phyloP scores from a whole-genome alignment of 306 rosid species.

The Prinsepia uniflora region DNA sequence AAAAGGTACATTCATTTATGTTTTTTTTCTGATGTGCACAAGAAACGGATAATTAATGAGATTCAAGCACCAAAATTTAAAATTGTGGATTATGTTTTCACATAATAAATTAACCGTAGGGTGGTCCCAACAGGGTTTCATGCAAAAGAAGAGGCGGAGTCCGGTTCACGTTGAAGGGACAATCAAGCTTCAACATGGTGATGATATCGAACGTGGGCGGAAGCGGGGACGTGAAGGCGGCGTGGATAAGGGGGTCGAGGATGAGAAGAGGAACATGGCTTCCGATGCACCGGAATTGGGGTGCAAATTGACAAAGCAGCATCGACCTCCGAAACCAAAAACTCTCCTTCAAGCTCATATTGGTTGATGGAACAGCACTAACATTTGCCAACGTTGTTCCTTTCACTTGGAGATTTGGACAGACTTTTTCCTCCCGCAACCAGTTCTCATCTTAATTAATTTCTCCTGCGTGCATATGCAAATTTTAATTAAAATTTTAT shows the following conservation, averaged over 20 bases:
- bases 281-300: slow-evolving; percentile 85
- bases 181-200: slow-evolving; percentile 71
- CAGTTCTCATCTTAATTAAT: slow-evolving; percentile 43
- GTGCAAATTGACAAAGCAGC: slow-evolving; percentile 77
- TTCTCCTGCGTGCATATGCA: too few species aligned
- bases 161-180: slow-evolving; percentile 71
- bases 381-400: slow-evolving; percentile 56
- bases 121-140: slow-evolving; percentile 38
- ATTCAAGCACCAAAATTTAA: too few species aligned
- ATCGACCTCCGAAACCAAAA: slow-evolving; percentile 45
- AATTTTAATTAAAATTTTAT: too few species aligned
- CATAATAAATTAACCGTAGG: too few species aligned
- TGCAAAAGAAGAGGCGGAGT: slow-evolving; percentile 84
- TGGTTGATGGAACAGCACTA: slow-evolving; percentile 50
- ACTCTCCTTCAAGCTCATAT: slow-evolving; percentile 55
- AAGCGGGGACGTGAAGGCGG: slow-evolving; percentile 57
- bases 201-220: slow-evolving; percentile 84
- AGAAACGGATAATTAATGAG: too few species aligned
- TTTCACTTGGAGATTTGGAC: slow-evolving; percentile 79
- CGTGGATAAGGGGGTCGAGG: slow-evolving; percentile 56
- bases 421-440: slow-evolving; percentile 54
- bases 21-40: too few species aligned
- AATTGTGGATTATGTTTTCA: too few species aligned
- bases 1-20: too few species aligned
- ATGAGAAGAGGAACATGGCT: slow-evolving; percentile 38